A percentile compares a stretch with the other conserved stretches of the same genome.
Evolutionary conservation across 2,329 filamentous ascomycete species (phyloP).

Genomic region (Fusarium subglutinans): DNA sequence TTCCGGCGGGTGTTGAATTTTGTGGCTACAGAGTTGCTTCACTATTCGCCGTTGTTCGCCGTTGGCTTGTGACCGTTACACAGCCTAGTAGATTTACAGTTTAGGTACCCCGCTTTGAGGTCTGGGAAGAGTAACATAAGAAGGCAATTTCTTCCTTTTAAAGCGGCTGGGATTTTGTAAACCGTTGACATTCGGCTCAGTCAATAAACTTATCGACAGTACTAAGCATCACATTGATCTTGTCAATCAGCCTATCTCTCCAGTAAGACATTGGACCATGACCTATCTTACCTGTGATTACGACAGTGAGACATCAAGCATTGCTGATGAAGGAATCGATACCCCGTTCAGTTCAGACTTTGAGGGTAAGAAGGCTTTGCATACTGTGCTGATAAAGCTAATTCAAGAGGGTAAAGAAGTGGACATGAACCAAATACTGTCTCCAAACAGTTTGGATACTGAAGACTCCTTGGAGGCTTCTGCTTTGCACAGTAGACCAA

Average conservation of each 20-base stretch:
- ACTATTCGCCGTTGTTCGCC: not conserved
- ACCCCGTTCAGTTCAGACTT: not conserved
- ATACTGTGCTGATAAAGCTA: not conserved
- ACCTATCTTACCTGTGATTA: not conserved
- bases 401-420: not conserved
- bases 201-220: not conserved
- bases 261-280: not conserved
- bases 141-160: not conserved
- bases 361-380: not conserved
- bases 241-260: accelerated
- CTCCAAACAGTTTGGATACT: not conserved
- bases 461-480: not conserved
- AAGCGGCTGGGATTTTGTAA: not conserved
- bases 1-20: not conserved
- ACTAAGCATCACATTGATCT: not conserved
- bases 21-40: not conserved
- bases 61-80: not conserved
- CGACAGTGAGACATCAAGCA: not conserved
- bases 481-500: not conserved
- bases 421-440: not conserved
- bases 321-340: not conserved
- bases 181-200: not conserved
- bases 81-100: not conserved
- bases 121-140: not conserved
- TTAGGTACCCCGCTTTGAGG: not conserved